Conservation (phyloP, 73 alveolate genomes). For the Paramecium octaurelia region DNA sequence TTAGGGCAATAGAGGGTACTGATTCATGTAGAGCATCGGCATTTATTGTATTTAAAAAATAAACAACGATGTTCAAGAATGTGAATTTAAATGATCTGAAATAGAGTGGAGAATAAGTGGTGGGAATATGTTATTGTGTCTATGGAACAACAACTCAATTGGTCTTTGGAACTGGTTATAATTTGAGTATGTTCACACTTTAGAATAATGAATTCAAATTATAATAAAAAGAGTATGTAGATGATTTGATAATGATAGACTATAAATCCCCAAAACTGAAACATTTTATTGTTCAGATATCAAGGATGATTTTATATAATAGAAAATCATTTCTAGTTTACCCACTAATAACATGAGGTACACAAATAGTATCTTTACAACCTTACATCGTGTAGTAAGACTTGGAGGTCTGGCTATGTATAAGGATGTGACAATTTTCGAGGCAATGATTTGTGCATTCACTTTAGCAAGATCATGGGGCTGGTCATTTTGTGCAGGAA, state of each 20-base stretch:
- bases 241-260: neutral
- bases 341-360: neutral
- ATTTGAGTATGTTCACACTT: slow-evolving; percentile 13
- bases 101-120: neutral
- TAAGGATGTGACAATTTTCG: slow-evolving; percentile 11
- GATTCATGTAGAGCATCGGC: slow-evolving; percentile 35
- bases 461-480: slow-evolving; percentile 37
- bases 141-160: slow-evolving; percentile 23
- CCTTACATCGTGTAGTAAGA: slow-evolving; percentile 26
- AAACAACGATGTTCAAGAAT: neutral
- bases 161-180: slow-evolving; percentile 26
- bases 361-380: slow-evolving; percentile 1
- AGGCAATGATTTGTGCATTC: slow-evolving; percentile 24
- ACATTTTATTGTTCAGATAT: slow-evolving; percentile 10
- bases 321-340: neutral
- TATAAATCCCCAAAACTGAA: neutral
- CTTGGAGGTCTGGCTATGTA: slow-evolving; percentile 29
- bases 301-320: neutral
- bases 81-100: neutral
- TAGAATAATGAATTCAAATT: neutral
- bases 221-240: neutral
- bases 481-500: slow-evolving; percentile 33
- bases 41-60: neutral
- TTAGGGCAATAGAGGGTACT: slow-evolving; percentile 42
- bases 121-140: slow-evolving; percentile 22